Conservation (phyloP, 176 grass and related monocot species). For the Oryza brachyantha region DNA sequence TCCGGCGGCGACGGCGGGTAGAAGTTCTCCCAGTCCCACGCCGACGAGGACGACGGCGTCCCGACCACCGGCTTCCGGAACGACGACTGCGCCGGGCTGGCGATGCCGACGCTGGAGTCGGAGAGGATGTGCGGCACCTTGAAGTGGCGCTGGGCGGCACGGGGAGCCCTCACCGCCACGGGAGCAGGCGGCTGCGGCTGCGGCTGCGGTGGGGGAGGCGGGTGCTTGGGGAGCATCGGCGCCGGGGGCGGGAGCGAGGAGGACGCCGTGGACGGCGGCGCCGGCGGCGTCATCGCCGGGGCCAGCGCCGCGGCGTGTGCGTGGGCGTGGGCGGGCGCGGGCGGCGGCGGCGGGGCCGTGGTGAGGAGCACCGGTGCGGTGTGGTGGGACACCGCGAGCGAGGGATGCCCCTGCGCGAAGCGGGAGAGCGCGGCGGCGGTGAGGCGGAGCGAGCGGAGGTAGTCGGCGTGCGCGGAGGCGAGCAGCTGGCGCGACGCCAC, state of each 20-base stretch:
- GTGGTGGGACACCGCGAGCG: constrained; percentile 78
- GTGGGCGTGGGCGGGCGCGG: not conserved
- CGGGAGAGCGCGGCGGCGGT: constrained; percentile 69
- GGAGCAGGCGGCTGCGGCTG: constrained; percentile 18
- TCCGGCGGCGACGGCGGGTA: constrained; percentile 90
- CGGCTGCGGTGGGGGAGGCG: not conserved
- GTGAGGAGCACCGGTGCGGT: constrained; percentile 76
- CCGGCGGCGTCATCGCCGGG: constrained; percentile 4
- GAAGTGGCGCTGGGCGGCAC: constrained; percentile 15
- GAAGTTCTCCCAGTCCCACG: constrained; percentile 97
- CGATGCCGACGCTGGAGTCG: constrained; percentile 43
- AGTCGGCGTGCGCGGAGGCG: constrained; percentile 87
- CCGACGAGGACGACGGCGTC: constrained; percentile 87
- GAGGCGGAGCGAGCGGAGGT: constrained; percentile 81
- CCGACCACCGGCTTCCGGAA: constrained; percentile 44
- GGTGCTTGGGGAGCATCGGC: constrained; percentile 42
- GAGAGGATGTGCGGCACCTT: constrained; percentile 76
- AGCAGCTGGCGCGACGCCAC: constrained; percentile 81
- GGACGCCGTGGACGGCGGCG: constrained; percentile 20
- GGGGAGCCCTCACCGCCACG: constrained; percentile 34
- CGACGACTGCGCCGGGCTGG: constrained; percentile 49
- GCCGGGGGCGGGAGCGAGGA: constrained; percentile 27
- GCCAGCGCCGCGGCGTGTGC: not conserved
- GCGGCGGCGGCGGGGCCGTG: constrained; percentile 18
- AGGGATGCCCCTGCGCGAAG: constrained; percentile 77